Evolutionary conservation across 2,329 filamentous ascomycete genomes (phyloP), one percentile per base, ranked within the genome.

Genomic region (Microthyrium microscopicum): DNA sequence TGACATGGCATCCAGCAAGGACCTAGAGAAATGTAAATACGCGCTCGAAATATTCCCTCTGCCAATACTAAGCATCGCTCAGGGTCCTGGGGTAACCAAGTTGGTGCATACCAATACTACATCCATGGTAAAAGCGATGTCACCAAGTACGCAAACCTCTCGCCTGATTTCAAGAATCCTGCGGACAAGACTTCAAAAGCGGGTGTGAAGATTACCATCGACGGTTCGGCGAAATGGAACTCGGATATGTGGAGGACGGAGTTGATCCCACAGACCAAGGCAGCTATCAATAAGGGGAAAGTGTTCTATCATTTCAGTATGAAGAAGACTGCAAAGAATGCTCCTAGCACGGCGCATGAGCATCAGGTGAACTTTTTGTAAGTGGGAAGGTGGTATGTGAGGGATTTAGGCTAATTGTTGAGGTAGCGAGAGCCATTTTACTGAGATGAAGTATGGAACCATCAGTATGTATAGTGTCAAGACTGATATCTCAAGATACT

Each of bases 271-370:
- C 72, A 79, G 55, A 79, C 25, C 1, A 66, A 53, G 2, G 69
- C 69, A 0, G 61, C 71, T 38, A 76, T 81, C 51, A 73, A 70
- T 43, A 46, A 54, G n/a, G 75, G 75, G 27, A 73, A 68, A 31
- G 66, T 79, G 21, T 77, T 64, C 56, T 82, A 81, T 53, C 77
- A 82, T 53, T 81, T 81, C 55, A 73, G 66, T 39, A 65, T 82
- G 41, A 70, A 67, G 61, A 62, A 68, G 29, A 60, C 54, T 11
- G 59, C 57, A 27, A 62, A 56, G 13, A 79, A 80, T 46, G 58
- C 72, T 1, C 77, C 77, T 0, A 66, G 62, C 26, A 56, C 63
- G 4, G 64, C 61, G 8, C 65, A 73, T 35, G 76, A 82, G 58
- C 77, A 82, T 52, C 76, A 81, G 54, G 60, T 70, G 34, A 58